Base-by-base conservation (phyloP, 345 rosid genomes). In the Passiflora organensis region DNA sequence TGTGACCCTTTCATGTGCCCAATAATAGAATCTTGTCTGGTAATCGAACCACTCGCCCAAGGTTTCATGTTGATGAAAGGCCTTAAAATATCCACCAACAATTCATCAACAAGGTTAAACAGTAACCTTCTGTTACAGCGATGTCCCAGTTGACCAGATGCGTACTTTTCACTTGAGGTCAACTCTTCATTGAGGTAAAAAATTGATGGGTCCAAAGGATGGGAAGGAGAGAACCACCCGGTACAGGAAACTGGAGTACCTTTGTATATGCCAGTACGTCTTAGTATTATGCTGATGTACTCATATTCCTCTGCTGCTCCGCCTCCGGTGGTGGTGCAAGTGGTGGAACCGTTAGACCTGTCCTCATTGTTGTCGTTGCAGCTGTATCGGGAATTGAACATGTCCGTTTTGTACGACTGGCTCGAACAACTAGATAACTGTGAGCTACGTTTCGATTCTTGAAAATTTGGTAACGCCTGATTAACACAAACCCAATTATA, bases 121-220 rank as follows among this genome's bases (percentile, higher is more conserved):
- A 86, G 59, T 51, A 89, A 60, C 52, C 82, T 93, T 6, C 95
- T 41, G 51, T 93, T 80, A 68, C 85, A 78, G 0, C 77, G 78
- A 10, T 53, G 87, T 49, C 58, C 19, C 42, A 87, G 51, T 17
- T 55, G 61, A 37, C 64, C 62, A 16, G 34, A 53, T 20, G 43
- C 34, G 34, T 24, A 16, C 18, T 49, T 6, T 16, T 41, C 18
- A 13, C 20, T 41, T 14, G 60, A 24, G 56, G 67, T 48, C 61
- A 60, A 75, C 38, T 59, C 65, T 59, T 87, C 95, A 47, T 87
- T 80, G 43, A 68, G 59, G 66, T 78, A 59, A 73, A 87, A 91
- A 56, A 77, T 79, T 3, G 93, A 80, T 15, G 93, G 85, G 62
- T 91, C 75, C 10, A 88, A 64, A 11, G 89, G 86, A 22, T 76